Evolutionary conservation across 1,284 basidiomycete species (phyloP).

Genomic region (Leccinum solheimii): DNA sequence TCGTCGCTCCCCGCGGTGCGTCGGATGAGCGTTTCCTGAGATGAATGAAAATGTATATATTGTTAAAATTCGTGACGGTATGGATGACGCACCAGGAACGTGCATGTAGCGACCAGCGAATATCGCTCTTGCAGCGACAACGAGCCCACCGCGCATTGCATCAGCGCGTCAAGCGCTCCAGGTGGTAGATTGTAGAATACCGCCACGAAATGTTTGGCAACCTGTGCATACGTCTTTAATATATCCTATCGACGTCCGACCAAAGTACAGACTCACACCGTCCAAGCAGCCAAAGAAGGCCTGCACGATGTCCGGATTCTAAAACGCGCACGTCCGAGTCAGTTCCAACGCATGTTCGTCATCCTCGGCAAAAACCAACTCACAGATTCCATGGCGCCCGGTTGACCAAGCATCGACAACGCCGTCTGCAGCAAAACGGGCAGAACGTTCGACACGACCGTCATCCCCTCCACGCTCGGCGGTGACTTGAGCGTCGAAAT

Average conservation of each 20-base stretch:
- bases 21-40: constrained; percentile 60
- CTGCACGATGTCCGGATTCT: constrained; percentile 89
- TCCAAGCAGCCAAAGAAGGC: constrained; percentile 84
- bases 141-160: constrained; percentile 71
- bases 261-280: constrained; percentile 44
- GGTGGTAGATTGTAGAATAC: constrained; percentile 69
- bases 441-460: constrained; percentile 54
- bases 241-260: not conserved
- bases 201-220: constrained; percentile 71
- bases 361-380: not conserved
- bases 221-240: constrained; percentile 39
- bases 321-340: constrained; percentile 3
- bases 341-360: constrained; percentile 1
- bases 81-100: constrained; percentile 65
- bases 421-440: constrained; percentile 64
- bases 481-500: constrained; percentile 42
- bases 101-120: constrained; percentile 78
- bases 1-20: constrained; percentile 57
- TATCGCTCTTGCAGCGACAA: constrained; percentile 73
- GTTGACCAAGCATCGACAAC: constrained; percentile 53
- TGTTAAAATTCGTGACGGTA: constrained; percentile 2
- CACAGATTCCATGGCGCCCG: constrained; percentile 72
- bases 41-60: not conserved
- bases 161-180: constrained; percentile 66
- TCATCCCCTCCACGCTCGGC: constrained; percentile 43